Base-by-base conservation (phyloP, 495 filamentous ascomycete species). In the Neurospora sp. region DNA sequence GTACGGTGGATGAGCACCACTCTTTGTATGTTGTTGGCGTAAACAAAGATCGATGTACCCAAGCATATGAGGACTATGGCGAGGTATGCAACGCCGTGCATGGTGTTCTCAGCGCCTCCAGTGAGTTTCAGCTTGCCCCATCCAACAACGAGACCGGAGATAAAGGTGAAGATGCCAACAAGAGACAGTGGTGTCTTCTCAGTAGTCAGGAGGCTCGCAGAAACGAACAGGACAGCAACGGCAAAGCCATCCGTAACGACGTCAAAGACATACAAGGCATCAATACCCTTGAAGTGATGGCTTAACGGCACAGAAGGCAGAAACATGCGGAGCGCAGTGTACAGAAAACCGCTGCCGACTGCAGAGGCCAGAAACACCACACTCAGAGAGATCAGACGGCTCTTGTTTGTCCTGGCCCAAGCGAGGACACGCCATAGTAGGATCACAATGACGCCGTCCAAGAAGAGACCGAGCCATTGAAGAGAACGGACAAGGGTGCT, bases 341-440 rank as follows among this genome's bases (percentile, higher is more conserved):
- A 77, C 37, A 78, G n/a, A 5, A 79, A 37, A 3, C 65, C 75
- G 14, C 73, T 73, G 41, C 76, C 77, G 16, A 78, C n/a, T 3
- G 75, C 69, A 6, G 76, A 74, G 44, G 74, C 72, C 20, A 82
- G 22, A 38, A 84, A 69, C 14, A 85, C 80, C n/a, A 71, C 75
- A 35, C 81, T 78, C 16, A 86, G 74, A 9, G 78, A 82, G 44
- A 76, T 80, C 37, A 86, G 76, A 6, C 83, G 81, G 42, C 73
- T 76, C 69, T 80, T 83, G 27, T 82, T 83, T 1, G 84, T 84
- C 46, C 83, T 76, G 8, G 81, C 74, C 83, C 83, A 85, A 46
- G 83, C 82, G n/a, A 86, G 77, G 12, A 85, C 78, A 16, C 84
- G 81, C 84, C 84, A 86, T 6, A 75, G 27, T 27, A 83, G 72